These are phyloP conservation scores for Hamamelis virginiana DNA, from an alignment of 164 flowering plant genomes.

Conservation along the genomic window DNA sequence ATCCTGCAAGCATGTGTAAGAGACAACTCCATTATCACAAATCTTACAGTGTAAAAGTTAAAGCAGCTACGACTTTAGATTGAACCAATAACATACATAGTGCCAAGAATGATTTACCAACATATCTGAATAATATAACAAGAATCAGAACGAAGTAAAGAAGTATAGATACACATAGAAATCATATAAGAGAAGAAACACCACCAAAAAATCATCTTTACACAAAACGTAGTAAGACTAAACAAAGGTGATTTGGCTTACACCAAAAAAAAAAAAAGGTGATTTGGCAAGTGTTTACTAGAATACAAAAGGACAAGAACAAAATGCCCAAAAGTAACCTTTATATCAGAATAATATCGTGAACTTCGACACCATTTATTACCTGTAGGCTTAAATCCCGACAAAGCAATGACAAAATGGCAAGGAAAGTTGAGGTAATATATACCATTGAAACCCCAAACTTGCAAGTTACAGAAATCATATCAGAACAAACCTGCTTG, in stretches of 20 bases:
- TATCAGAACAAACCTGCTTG: slow-evolving; percentile 55
- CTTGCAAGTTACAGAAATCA: neutral
- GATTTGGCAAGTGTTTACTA: no score
- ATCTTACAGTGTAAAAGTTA: neutral
- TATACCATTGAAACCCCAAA: neutral
- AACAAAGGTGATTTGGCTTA: no score
- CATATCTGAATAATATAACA: neutral
- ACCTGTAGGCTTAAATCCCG: neutral
- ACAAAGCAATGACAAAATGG: neutral
- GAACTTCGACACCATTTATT: neutral
- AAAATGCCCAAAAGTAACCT: no score
- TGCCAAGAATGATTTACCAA: neutral
- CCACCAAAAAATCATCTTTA: no score
- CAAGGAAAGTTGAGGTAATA: neutral
- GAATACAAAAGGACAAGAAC: no score
- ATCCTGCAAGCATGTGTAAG: slow-evolving; percentile 49
- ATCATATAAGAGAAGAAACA: no score
- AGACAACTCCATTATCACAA: neutral
- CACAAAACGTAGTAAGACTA: no score
- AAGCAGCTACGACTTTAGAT: no score
- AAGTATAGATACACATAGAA: neutral
- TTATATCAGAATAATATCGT: no score
- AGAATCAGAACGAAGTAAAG: neutral
- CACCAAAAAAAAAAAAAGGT: no score
- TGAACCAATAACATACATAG: no score